Evolutionary conservation across 2,329 filamentous ascomycete species (phyloP).

Genomic region (Parastagonospora nodorum): DNA sequence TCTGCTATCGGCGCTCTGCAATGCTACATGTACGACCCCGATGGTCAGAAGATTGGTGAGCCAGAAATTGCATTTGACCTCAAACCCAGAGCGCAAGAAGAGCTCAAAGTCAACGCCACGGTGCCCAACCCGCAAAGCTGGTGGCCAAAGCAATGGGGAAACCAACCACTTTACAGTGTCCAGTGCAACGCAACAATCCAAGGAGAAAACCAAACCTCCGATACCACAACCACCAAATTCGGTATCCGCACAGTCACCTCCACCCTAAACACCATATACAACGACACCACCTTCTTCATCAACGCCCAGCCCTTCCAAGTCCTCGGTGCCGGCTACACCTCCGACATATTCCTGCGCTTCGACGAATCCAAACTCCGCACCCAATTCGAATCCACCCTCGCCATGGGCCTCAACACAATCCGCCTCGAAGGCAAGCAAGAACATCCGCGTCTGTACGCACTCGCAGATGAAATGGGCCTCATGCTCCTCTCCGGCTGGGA

Average conservation of each 20-base stretch:
- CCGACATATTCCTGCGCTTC: conserved; percentile 67
- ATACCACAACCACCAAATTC: conserved; percentile 49
- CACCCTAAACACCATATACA: conserved; percentile 52
- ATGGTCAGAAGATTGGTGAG: neutral
- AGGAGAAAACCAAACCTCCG: conserved; percentile 31
- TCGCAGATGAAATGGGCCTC: conserved; percentile 63
- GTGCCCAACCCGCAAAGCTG: conserved; percentile 59
- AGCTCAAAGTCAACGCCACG: conserved; percentile 8
- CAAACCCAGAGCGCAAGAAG: neutral
- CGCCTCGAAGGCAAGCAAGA: conserved; percentile 69
- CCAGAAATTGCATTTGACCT: conserved; percentile 5
- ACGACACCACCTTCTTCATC: conserved; percentile 62
- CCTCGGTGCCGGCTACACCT: conserved; percentile 63
- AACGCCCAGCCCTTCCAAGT: conserved; percentile 66
- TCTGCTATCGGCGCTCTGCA: conserved; percentile 9
- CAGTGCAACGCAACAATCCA: conserved; percentile 33
- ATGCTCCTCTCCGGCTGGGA: conserved; percentile 70
- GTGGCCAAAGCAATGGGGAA: conserved; percentile 67
- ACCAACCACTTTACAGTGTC: conserved; percentile 58
- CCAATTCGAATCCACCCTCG: conserved; percentile 60
- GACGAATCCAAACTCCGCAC: conserved; percentile 53
- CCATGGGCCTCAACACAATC: conserved; percentile 67
- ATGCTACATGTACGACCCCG: conserved; percentile 16
- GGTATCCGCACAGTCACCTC: conserved; percentile 62
- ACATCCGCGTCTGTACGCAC: conserved; percentile 63